Conservation (phyloP, 768 basidiomycete species). For the Tylopilus sp. region DNA sequence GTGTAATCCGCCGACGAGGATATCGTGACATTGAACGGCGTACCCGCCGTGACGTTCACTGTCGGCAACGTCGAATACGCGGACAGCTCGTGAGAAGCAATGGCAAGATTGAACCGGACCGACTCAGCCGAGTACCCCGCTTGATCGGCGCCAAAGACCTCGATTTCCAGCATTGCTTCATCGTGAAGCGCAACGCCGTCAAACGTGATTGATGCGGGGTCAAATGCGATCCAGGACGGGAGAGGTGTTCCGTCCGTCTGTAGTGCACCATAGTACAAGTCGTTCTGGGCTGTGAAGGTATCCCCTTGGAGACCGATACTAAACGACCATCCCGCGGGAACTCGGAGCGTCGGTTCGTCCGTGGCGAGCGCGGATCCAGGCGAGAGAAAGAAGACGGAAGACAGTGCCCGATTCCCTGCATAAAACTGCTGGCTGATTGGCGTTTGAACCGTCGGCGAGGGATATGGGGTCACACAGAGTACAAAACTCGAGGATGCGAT, state of each 20-base stretch:
- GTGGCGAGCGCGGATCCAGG: slow-evolving; percentile 53
- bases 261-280: slow-evolving; percentile 60
- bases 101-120: slow-evolving; percentile 60
- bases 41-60: slow-evolving; percentile 66
- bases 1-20: slow-evolving; percentile 55
- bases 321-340: slow-evolving; percentile 85
- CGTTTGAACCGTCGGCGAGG: slow-evolving; percentile 51
- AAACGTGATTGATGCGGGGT: slow-evolving; percentile 65
- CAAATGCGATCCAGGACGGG: slow-evolving; percentile 75
- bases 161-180: slow-evolving; percentile 46
- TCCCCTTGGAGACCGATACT: slow-evolving; percentile 76
- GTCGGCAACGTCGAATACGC: slow-evolving; percentile 47
- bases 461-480: slow-evolving; percentile 53
- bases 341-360: slow-evolving; percentile 55
- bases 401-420: slow-evolving; percentile 57
- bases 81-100: slow-evolving; percentile 69
- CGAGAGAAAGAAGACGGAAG: slow-evolving; percentile 72
- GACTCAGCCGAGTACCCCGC: slow-evolving; percentile 63
- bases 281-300: slow-evolving; percentile 51
- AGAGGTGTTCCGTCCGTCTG: slow-evolving; percentile 65
- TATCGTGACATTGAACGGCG: slow-evolving; percentile 50
- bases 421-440: slow-evolving; percentile 61
- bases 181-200: slow-evolving; percentile 70
- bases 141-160: slow-evolving; percentile 68
- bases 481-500: slow-evolving; percentile 51